phyloP scores from a whole-genome alignment of 352 stramenopile genomes.

The Pythium aristosporum region DNA sequence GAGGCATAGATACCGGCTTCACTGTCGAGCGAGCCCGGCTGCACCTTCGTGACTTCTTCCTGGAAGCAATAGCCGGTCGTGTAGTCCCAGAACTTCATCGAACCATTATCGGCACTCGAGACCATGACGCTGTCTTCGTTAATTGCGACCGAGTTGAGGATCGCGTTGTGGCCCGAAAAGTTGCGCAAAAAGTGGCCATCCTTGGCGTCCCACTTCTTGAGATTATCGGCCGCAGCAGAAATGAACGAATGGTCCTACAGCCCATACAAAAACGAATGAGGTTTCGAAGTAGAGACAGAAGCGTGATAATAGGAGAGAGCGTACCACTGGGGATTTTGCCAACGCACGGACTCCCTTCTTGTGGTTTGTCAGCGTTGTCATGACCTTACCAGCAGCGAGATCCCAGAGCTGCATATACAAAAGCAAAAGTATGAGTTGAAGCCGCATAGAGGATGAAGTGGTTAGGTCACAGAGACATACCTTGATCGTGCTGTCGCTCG shows the following conservation, averaged over 20 bases:
- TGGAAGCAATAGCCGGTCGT: slow-evolving; percentile 98
- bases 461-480: slow-evolving; percentile 21
- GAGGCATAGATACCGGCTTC: slow-evolving; percentile 97
- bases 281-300: background rate
- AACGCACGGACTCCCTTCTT: slow-evolving; percentile 97
- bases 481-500: slow-evolving; percentile 95
- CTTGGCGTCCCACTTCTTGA: slow-evolving; percentile 98
- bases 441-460: background rate
- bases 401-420: slow-evolving; percentile 91
- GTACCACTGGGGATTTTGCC: slow-evolving; percentile 82
- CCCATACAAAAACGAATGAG: background rate
- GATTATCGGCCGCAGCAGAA: slow-evolving; percentile 95
- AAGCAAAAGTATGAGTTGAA: background rate
- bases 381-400: slow-evolving; percentile 96
- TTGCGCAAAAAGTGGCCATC: slow-evolving; percentile 97
- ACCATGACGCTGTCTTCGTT: slow-evolving; percentile 98
- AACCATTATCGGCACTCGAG: slow-evolving; percentile 96
- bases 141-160: slow-evolving; percentile 98
- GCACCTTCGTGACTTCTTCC: slow-evolving; percentile 90
- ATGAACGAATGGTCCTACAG: slow-evolving; percentile 96
- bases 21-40: slow-evolving; percentile 96
- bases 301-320: background rate
- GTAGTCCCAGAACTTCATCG: slow-evolving; percentile 99
- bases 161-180: slow-evolving; percentile 96
- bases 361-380: slow-evolving; percentile 99